phyloP scores from a whole-genome alignment of 805 yeast genomes.

The Metschnikowia peoriensis region DNA sequence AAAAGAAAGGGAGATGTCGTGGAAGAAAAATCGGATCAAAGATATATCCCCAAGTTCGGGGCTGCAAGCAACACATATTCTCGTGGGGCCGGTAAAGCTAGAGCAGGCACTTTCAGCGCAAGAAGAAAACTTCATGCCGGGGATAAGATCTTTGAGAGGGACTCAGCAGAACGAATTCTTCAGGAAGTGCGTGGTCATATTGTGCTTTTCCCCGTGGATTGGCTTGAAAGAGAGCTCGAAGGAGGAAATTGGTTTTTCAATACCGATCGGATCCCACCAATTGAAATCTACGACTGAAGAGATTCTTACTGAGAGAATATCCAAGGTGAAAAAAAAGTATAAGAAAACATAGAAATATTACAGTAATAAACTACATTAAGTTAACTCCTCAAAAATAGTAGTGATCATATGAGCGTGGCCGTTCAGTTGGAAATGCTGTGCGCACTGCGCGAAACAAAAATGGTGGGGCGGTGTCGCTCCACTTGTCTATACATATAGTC shows the following conservation, averaged over 20 bases:
- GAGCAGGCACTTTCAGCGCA: constrained; percentile 37
- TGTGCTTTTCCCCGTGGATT: constrained; percentile 88
- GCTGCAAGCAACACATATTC: neutral
- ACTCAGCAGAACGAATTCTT: constrained; percentile 72
- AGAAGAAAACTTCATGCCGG: constrained; percentile 36
- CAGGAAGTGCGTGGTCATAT: constrained; percentile 78
- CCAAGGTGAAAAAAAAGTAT: neutral
- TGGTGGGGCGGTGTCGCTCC: neutral
- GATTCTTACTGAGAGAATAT: neutral
- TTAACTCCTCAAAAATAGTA: too few species aligned
- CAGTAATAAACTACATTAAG: too few species aligned
- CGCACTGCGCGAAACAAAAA: neutral
- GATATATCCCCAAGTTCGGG: neutral
- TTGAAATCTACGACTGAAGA: constrained; percentile 65
- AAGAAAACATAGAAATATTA: neutral
- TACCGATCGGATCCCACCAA: constrained; percentile 90
- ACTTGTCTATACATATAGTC: neutral
- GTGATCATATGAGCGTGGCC: too few species aligned
- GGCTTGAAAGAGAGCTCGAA: constrained; percentile 86
- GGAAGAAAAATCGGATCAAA: constrained; percentile 6
- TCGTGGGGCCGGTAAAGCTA: constrained; percentile 23
- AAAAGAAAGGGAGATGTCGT: constrained; percentile 12
- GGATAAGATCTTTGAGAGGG: constrained; percentile 62
- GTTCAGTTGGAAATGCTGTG: neutral
- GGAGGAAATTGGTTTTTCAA: constrained; percentile 94